A percentile compares a stretch with the other conserved stretches of the same genome.
These are phyloP conservation scores for Sclerotinia sclerotiorum DNA, from an alignment of 2,329 filamentous ascomycete species.

Conservation along the genomic window DNA sequence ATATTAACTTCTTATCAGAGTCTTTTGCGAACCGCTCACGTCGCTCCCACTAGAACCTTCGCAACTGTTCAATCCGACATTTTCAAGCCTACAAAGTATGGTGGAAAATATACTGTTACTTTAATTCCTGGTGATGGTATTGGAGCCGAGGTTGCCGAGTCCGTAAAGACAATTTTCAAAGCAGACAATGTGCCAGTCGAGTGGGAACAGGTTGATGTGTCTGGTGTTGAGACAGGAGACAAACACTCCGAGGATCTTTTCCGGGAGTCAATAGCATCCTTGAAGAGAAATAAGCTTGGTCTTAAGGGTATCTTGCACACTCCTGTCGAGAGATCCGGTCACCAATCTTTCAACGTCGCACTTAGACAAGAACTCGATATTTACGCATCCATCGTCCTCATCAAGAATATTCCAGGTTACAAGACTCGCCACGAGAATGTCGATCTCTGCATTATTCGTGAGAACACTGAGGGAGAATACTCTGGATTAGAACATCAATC, in stretches of 20 bases:
- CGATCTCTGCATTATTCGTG: constrained; percentile 98
- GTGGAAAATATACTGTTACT: constrained; percentile 98
- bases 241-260: constrained; percentile 94
- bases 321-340: constrained; percentile 91
- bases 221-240: constrained; percentile 77
- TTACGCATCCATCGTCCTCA: constrained; percentile 94
- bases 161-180: constrained; percentile 99
- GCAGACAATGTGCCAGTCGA: constrained; percentile 97
- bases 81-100: constrained; percentile 96
- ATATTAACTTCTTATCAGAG: constrained; percentile 38
- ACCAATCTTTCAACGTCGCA: constrained; percentile 99
- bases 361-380: constrained; percentile 99
- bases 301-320: constrained; percentile 99
- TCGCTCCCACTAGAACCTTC: constrained; percentile 47
- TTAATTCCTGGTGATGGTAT: constrained; percentile 99
- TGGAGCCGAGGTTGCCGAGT: constrained; percentile 95
- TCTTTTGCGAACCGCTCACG: constrained; percentile 39
- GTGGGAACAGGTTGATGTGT: constrained; percentile 98
- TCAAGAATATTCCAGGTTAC: constrained; percentile 99
- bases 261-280: constrained; percentile 89
- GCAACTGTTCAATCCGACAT: constrained; percentile 90
- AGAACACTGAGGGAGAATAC: constrained; percentile 99
- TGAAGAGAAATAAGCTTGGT: constrained; percentile 98
- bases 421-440: constrained; percentile 95
- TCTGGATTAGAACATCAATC: constrained; percentile 98